Percentiles rank a stretch among this genome's conserved stretches.
Conservation (phyloP, 176 grass and related monocot species). For the Secale cereale region DNA sequence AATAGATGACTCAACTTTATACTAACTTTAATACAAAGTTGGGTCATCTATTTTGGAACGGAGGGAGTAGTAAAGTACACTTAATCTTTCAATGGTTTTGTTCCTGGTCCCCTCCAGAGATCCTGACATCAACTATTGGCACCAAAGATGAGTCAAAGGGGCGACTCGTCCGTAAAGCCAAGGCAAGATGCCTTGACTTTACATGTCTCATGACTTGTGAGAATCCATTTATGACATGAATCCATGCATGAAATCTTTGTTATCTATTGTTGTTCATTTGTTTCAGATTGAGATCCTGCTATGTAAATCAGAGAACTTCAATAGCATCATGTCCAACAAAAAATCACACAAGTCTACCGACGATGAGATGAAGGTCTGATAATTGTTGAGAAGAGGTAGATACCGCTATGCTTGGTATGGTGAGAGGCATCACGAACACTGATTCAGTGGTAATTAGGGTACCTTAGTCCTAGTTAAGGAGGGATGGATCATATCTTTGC, state of each 20-base stretch:
- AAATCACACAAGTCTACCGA: slow-evolving; percentile 46
- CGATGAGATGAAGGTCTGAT: slow-evolving; percentile 45
- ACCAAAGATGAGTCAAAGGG: slow-evolving; percentile 81
- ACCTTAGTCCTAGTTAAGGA: slow-evolving; percentile 31
- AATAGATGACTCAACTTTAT: too few species aligned
- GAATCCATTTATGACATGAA: not conserved
- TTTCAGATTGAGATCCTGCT: slow-evolving; percentile 88
- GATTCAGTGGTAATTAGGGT: slow-evolving; percentile 28
- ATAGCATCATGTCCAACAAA: slow-evolving; percentile 48
- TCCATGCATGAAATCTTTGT: not conserved
- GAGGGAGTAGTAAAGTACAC: not conserved
- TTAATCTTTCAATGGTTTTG: not conserved
- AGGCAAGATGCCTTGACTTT: slow-evolving; percentile 32
- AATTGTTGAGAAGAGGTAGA: slow-evolving; percentile 19
- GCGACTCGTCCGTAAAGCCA: slow-evolving; percentile 82
- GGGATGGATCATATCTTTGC: slow-evolving; percentile 16
- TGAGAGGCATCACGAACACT: slow-evolving; percentile 1
- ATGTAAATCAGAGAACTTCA: slow-evolving; percentile 71
- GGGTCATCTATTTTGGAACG: too few species aligned
- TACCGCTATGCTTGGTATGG: not conserved
- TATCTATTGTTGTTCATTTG: not conserved
- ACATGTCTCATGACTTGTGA: not conserved
- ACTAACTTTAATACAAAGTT: too few species aligned
- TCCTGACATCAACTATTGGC: slow-evolving; percentile 84
- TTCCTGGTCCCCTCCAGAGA: slow-evolving; percentile 39